phyloP scores from a whole-genome alignment of 805 yeast species.

The Candida xyloterini region DNA sequence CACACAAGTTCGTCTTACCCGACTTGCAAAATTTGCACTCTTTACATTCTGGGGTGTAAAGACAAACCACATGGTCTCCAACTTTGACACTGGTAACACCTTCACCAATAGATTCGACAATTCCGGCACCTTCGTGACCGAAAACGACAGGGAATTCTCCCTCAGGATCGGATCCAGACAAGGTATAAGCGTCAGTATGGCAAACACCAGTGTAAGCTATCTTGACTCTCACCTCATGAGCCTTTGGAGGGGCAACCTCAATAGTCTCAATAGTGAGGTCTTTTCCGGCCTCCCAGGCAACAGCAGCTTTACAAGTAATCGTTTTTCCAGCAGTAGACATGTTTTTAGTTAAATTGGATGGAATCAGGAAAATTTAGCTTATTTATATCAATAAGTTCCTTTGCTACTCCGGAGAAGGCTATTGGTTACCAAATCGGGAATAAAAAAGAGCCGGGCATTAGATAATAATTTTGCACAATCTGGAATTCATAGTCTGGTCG shows the following conservation, averaged over 20 bases:
- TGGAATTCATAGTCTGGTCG: background rate
- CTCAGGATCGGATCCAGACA: slow-evolving; percentile 94
- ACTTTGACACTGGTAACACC: slow-evolving; percentile 86
- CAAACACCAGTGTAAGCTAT: slow-evolving; percentile 89
- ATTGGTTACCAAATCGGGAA: slow-evolving; percentile 16
- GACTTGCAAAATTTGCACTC: slow-evolving; percentile 93
- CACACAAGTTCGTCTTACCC: slow-evolving; percentile 96
- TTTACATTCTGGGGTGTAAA: slow-evolving; percentile 95
- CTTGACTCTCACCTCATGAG: slow-evolving; percentile 95
- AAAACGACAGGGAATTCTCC: slow-evolving; percentile 90
- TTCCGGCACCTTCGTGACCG: slow-evolving; percentile 99
- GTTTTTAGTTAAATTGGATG: background rate
- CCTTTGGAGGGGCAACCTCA: slow-evolving; percentile 90
- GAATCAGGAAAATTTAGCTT: slow-evolving; percentile 1
- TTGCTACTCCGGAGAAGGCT: slow-evolving; percentile 16
- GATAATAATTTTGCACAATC: background rate
- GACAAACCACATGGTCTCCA: slow-evolving; percentile 91
- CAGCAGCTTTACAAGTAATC: slow-evolving; percentile 91
- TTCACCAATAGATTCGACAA: slow-evolving; percentile 92
- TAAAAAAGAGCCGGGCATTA: slow-evolving; percentile 8
- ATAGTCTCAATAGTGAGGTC: slow-evolving; percentile 75
- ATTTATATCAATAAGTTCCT: background rate
- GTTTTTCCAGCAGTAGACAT: slow-evolving; percentile 35
- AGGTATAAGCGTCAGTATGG: slow-evolving; percentile 96
- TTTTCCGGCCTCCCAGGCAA: slow-evolving; percentile 93